Conservation (phyloP, 345 rosid species). For the Microthlaspi erraticum region DNA sequence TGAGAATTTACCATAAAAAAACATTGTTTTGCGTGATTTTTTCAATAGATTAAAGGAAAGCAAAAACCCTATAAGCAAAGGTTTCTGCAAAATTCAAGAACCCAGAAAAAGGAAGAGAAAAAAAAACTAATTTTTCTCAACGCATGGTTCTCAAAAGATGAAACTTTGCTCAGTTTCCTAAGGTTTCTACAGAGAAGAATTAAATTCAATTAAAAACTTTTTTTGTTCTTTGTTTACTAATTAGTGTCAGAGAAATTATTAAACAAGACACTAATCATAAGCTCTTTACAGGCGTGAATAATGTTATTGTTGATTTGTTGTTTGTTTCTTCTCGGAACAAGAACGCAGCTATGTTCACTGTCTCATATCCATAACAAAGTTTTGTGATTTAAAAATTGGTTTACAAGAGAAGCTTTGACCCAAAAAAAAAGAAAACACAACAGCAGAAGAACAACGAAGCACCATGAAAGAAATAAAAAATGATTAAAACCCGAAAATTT, state of each 20-base stretch:
- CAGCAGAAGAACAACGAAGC: slow-evolving; percentile 54
- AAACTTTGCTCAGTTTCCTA: slow-evolving; percentile 73
- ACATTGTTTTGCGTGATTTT: slow-evolving; percentile 60
- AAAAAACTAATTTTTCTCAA: slow-evolving; percentile 31
- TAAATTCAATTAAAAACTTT: slow-evolving; percentile 1
- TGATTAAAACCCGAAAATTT: slow-evolving; percentile 20
- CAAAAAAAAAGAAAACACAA: slow-evolving; percentile 38
- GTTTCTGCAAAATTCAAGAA: slow-evolving; percentile 32
- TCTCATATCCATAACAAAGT: slow-evolving; percentile 29
- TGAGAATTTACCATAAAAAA: slow-evolving; percentile 49
- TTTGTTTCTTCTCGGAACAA: slow-evolving; percentile 48
- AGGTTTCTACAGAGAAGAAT: slow-evolving; percentile 35
- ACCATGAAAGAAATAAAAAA: slow-evolving; percentile 12
- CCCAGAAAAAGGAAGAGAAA: background rate
- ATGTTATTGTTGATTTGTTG: slow-evolving; percentile 46
- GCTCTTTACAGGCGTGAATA: slow-evolving; percentile 68
- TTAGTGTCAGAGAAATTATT: slow-evolving; percentile 35
- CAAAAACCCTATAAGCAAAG: slow-evolving; percentile 12
- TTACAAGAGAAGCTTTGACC: slow-evolving; percentile 33
- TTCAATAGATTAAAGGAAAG: slow-evolving; percentile 6
- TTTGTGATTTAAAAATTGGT: slow-evolving; percentile 27
- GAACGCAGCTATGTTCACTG: slow-evolving; percentile 61
- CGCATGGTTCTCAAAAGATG: slow-evolving; percentile 86
- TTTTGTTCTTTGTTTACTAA: slow-evolving; percentile 25
- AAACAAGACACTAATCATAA: slow-evolving; percentile 56